Percentiles rank a stretch among this genome's conserved stretches.
phyloP scores from a whole-genome alignment of 768 basidiomycete species.

The Lanmaoa pseudosensibilis region DNA sequence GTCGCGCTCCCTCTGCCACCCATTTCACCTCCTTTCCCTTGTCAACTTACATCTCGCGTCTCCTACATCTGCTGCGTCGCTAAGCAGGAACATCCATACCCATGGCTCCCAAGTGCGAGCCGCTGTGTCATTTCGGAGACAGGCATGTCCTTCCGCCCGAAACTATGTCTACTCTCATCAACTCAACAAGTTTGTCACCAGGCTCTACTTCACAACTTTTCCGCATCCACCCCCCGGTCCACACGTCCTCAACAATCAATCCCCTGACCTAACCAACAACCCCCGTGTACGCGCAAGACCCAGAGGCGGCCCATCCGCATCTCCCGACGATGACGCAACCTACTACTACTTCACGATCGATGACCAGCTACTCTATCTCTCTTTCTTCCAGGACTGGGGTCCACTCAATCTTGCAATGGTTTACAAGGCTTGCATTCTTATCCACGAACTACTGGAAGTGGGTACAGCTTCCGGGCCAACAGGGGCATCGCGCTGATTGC shows the following conservation, averaged over 20 bases:
- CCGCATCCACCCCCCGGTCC: conserved; percentile 70
- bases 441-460: conserved; percentile 86
- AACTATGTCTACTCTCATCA: conserved; percentile 3
- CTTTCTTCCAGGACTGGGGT: conserved; percentile 95
- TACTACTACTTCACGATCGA: conserved; percentile 94
- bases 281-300: conserved; percentile 65
- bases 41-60: background rate
- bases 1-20: conserved; percentile 20
- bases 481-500: conserved; percentile 22
- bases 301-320: conserved; percentile 57
- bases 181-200: conserved; percentile 29
- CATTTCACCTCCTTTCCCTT: conserved; percentile 4
- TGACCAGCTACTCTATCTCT: conserved; percentile 87
- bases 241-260: conserved; percentile 59
- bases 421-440: conserved; percentile 87
- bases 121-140: conserved; percentile 75
- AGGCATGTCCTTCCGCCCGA: conserved; percentile 46
- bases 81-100: background rate
- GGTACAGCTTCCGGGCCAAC: conserved; percentile 23
- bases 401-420: conserved; percentile 92
- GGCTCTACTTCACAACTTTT: conserved; percentile 90
- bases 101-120: conserved; percentile 61
- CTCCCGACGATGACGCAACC: conserved; percentile 71
- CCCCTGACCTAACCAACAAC: conserved; percentile 49
- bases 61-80: conserved; percentile 10